phyloP scores from a whole-genome alignment of 2,329 filamentous ascomycete genomes.

The Stylonectria norvegica region DNA sequence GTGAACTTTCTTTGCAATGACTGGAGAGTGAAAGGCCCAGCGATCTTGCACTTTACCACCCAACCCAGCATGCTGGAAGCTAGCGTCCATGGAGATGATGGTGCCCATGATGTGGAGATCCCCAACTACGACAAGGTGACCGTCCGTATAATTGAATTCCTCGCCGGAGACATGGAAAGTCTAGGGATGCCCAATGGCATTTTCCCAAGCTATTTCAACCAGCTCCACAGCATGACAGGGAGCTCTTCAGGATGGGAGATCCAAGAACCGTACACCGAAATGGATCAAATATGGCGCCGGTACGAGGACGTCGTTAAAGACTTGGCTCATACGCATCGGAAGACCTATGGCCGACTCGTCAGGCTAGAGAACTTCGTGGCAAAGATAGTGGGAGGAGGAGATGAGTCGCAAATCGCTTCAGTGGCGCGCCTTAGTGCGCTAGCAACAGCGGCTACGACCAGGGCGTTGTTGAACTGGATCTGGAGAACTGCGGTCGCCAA shows the following conservation, averaged over 20 bases:
- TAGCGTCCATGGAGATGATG: neutral
- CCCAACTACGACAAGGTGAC: constrained; percentile 1
- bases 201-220: constrained; percentile 8
- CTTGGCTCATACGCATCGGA: neutral
- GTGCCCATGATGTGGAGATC: neutral
- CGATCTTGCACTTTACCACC: constrained; percentile 8
- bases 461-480: too few relatives aligned
- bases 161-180: neutral
- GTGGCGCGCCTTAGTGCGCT: too few relatives aligned
- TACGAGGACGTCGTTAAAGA: neutral
- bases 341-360: neutral
- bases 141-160: constrained; percentile 6
- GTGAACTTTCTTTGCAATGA: constrained; percentile 3
- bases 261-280: neutral
- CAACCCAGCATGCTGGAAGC: neutral
- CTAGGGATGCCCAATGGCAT: neutral
- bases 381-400: too few relatives aligned
- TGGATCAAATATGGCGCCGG: neutral
- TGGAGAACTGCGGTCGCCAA: too few relatives aligned
- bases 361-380: neutral
- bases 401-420: too few relatives aligned
- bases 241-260: neutral
- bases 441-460: too few relatives aligned
- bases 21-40: constrained; percentile 5
- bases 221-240: constrained; percentile 1